A percentile compares a stretch with the other conserved stretches of the same genome.
Evolutionary conservation across 2,329 filamentous ascomycete species (phyloP).

Genomic region (Aspergillus sojae): DNA sequence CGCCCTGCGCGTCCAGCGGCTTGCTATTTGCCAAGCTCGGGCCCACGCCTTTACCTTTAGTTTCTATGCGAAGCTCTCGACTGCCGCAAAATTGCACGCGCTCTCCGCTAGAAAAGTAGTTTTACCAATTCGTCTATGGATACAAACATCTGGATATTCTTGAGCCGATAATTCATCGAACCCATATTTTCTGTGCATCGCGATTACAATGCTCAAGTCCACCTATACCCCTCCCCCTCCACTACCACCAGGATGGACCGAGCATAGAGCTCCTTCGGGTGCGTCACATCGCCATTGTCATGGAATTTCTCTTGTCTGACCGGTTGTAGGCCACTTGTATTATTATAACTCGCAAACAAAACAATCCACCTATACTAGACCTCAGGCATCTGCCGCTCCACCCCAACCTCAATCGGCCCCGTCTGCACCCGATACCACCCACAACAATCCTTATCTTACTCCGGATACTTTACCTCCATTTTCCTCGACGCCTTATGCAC

Average conservation of each 20-base stretch:
- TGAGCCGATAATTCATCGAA: background rate
- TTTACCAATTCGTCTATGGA: background rate
- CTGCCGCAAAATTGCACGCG: constrained; percentile 17
- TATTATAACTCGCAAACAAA: constrained; percentile 84
- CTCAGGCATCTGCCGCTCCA: constrained; percentile 46
- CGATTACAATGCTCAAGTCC: constrained; percentile 67
- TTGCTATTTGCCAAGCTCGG: constrained; percentile 41
- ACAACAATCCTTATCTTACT: constrained; percentile 30
- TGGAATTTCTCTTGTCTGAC: constrained; percentile 22
- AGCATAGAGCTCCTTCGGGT: constrained; percentile 84
- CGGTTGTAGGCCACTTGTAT: constrained; percentile 70
- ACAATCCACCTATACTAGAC: constrained; percentile 83
- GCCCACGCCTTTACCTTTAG: constrained; percentile 27
- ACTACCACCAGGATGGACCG: constrained; percentile 83
- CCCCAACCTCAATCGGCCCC: constrained; percentile 31
- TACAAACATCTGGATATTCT: background rate
- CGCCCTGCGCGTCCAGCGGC: constrained; percentile 39
- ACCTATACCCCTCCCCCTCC: constrained; percentile 71
- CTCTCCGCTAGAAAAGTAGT: constrained; percentile 5
- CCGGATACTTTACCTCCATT: constrained; percentile 39
- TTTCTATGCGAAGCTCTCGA: constrained; percentile 20
- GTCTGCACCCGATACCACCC: constrained; percentile 47
- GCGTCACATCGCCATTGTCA: constrained; percentile 26
- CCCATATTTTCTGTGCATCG: background rate
- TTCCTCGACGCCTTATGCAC: constrained; percentile 40